Percentiles rank a stretch among this genome's conserved stretches.
phyloP scores from a whole-genome alignment of 2,329 filamentous ascomycete genomes.

The Aspergillus versicolor region DNA sequence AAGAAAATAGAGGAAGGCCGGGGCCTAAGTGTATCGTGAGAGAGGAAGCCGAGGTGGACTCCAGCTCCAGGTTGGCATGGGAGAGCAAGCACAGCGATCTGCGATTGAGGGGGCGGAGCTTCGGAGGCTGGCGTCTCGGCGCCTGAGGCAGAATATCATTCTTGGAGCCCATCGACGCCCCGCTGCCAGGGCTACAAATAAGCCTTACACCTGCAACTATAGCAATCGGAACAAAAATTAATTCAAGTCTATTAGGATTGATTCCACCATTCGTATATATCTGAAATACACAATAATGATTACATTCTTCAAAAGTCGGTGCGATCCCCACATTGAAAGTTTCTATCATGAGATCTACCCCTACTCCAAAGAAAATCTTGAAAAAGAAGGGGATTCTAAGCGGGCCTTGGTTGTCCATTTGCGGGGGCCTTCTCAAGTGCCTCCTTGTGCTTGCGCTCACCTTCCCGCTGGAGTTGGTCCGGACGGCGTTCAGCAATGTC shows the following conservation, averaged over 20 bases:
- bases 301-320: not conserved
- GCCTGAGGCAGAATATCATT: constrained; percentile 14
- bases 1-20: not conserved
- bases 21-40: not conserved
- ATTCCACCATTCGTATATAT: not conserved
- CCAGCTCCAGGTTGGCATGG: constrained; percentile 3
- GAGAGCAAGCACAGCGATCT: not conserved
- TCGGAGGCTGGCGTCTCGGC: constrained; percentile 7
- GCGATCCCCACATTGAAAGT: not conserved
- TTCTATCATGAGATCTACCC: not conserved
- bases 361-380: not conserved
- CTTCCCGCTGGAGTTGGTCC: constrained; percentile 81
- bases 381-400: constrained; percentile 18
- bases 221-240: too few species aligned
- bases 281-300: not conserved
- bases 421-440: constrained; percentile 46
- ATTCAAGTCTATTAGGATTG: not conserved
- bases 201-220: too few species aligned
- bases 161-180: not conserved
- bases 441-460: constrained; percentile 63
- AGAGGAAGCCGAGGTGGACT: not conserved
- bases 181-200: too few species aligned
- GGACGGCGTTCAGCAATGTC: constrained; percentile 85
- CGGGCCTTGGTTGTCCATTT: constrained; percentile 32
- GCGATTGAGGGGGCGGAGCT: constrained; percentile 14